These are phyloP conservation scores for Botrytis deweyae DNA, from an alignment of 2,329 filamentous ascomycete species.

Conservation along the genomic window DNA sequence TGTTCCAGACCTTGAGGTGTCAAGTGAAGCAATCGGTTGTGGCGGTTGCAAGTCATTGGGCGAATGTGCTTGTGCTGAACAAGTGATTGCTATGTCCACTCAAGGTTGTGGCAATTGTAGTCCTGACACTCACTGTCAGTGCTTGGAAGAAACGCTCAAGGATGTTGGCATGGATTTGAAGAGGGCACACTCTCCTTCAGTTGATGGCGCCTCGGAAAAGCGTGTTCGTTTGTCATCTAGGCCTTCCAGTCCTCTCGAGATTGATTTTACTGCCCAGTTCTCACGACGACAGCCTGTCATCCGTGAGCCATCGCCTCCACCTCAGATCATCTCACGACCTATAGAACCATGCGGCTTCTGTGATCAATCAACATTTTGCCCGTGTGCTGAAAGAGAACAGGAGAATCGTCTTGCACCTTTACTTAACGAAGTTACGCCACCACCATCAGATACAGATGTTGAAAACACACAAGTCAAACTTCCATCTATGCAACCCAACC, in stretches of 20 bases:
- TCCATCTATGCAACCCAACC: conserved; percentile 45
- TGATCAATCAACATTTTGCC: conserved; percentile 76
- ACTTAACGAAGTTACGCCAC: conserved; percentile 51
- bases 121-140: conserved; percentile 61
- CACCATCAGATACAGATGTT: conserved; percentile 54
- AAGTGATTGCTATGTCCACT: conserved; percentile 53
- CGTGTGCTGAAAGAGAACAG: conserved; percentile 57
- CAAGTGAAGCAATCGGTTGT: conserved; percentile 45
- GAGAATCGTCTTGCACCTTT: conserved; percentile 44
- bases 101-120: conserved; percentile 67
- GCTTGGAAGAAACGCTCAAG: conserved; percentile 48
- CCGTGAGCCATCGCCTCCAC: conserved; percentile 21
- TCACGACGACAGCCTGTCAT: conserved; percentile 38
- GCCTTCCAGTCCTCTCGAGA: conserved; percentile 55
- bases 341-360: conserved; percentile 80
- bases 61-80: conserved; percentile 59
- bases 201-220: conserved; percentile 48
- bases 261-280: conserved; percentile 71
- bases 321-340: conserved; percentile 37
- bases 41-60: conserved; percentile 55
- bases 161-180: conserved; percentile 32
- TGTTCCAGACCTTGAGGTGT: conserved; percentile 29
- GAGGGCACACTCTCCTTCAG: conserved; percentile 37
- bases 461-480: conserved; percentile 60
- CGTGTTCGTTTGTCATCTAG: conserved; percentile 53